Evolutionary conservation across 495 filamentous ascomycete species (phyloP), one percentile per base, ranked within the genome.

Genomic region (Schizothecium vesticola): DNA sequence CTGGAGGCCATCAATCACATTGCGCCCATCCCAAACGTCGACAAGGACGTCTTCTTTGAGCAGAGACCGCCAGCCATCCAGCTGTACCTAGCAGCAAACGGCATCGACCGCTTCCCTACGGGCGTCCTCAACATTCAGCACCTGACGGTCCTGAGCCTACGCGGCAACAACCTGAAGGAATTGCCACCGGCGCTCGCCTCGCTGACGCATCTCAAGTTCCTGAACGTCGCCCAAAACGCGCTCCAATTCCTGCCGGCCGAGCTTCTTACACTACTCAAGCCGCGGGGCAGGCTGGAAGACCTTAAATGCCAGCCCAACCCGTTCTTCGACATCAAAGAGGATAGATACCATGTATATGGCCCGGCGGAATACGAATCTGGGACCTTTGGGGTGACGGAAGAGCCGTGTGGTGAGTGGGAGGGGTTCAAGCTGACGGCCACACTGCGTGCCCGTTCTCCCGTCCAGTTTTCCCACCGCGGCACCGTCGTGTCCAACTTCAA

Each of bases 181-280:
- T 79, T 96, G 9, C 91, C 91, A 7, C 78, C 86, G 0, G 80
- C 83, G 0, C 90, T 96, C 56, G 80, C 81, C n/a, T 85, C 84
- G 51, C 79, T 96, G 16, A 80, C 74, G 6, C 86, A 88, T 56
- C 79, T 96, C 6, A 77, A 84, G 71, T 84, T 87, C 31, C 81
- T 95, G 9, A 93, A 93, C 64, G 67, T 96, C 16, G 85, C 89
- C 7, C 83, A 89, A 58, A 95, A 95, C 70, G 72, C 77, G n/a
- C 81, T 96, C 10, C 80, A 79, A 6, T 87, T 78, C 64, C 84
- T 96, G 7, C 92, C 92, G 0, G 90, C 83, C 76, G 91, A 94
- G 71, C 75, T 94, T 0, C 79, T 93, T 2, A 79, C 81, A 63
- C 77, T 93, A 3, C 75, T 93, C 55, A 77, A 79, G 12, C 76